These are phyloP conservation scores for Hymenoscyphus albidus DNA, from an alignment of 2,329 filamentous ascomycete genomes.

Conservation along the genomic window DNA sequence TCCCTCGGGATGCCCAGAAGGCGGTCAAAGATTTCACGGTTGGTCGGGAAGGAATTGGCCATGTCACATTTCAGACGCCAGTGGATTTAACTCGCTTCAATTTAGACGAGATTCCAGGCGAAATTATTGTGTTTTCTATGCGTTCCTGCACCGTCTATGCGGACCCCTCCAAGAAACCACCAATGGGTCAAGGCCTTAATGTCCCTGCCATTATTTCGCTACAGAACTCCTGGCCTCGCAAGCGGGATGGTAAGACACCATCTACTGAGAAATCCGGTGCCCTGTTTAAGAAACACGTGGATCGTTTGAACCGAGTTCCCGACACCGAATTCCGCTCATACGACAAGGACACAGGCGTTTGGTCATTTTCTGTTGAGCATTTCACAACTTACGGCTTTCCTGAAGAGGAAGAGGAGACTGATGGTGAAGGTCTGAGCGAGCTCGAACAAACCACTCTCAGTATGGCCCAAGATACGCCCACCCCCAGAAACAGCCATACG, in stretches of 20 bases:
- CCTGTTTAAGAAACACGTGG: slow-evolving; percentile 75
- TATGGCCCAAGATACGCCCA: slow-evolving; percentile 42
- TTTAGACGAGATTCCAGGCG: slow-evolving; percentile 73
- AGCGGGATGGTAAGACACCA: slow-evolving; percentile 53
- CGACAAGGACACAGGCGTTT: slow-evolving; percentile 73
- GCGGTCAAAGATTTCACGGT: slow-evolving; percentile 59
- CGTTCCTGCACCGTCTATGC: slow-evolving; percentile 86
- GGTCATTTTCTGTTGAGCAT: slow-evolving; percentile 92
- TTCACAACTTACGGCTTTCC: slow-evolving; percentile 94
- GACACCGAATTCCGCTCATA: slow-evolving; percentile 83
- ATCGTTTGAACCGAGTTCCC: slow-evolving; percentile 71
- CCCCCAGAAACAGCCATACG: slow-evolving; percentile 32
- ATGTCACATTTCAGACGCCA: slow-evolving; percentile 73
- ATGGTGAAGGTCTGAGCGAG: slow-evolving; percentile 44
- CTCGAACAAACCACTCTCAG: slow-evolving; percentile 48
- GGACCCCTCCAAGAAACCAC: slow-evolving; percentile 71
- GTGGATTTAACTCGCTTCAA: slow-evolving; percentile 80
- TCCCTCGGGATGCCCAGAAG: too few relatives aligned
- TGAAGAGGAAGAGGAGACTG: slow-evolving; percentile 51
- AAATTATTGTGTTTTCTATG: slow-evolving; percentile 70
- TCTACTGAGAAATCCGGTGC: slow-evolving; percentile 57
- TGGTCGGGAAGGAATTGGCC: slow-evolving; percentile 76
- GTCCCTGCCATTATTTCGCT: slow-evolving; percentile 85
- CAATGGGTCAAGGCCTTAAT: slow-evolving; percentile 83
- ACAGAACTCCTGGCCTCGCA: slow-evolving; percentile 88